Percentiles rank a stretch among this genome's conserved stretches.
Evolutionary conservation across 345 rosid genomes (phyloP).

Genomic region (Diplotaxis tenuifolia): DNA sequence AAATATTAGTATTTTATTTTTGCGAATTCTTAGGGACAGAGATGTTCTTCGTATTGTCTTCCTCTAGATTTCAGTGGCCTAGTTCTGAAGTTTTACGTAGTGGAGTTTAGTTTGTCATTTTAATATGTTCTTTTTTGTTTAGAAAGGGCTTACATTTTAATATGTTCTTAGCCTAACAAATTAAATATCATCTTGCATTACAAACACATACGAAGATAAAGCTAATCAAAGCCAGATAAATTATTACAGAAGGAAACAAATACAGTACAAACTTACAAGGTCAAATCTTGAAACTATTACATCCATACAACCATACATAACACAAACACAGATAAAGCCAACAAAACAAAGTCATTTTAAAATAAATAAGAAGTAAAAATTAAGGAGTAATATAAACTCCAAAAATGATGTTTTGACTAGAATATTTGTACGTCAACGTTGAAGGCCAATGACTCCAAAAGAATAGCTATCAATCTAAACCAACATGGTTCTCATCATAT

Average conservation of each 20-base stretch:
- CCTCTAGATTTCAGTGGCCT: neutral
- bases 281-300: slow-evolving; percentile 23
- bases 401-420: slow-evolving; percentile 19
- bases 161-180: too few species aligned
- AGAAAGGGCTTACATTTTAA: too few species aligned
- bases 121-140: neutral
- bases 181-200: neutral
- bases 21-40: neutral
- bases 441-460: slow-evolving; percentile 26
- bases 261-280: slow-evolving; percentile 21
- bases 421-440: slow-evolving; percentile 20
- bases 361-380: slow-evolving; percentile 1
- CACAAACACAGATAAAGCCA: slow-evolving; percentile 13
- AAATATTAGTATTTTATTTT: neutral
- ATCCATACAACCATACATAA: slow-evolving; percentile 25
- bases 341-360: slow-evolving; percentile 11
- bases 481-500: slow-evolving; percentile 28
- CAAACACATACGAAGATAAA: neutral
- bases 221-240: slow-evolving; percentile 10
- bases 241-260: slow-evolving; percentile 22
- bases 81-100: neutral
- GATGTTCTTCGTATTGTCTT: neutral
- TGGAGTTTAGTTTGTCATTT: neutral
- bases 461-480: slow-evolving; percentile 26
- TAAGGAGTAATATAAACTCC: slow-evolving; percentile 25